Evolutionary conservation across 2,329 filamentous ascomycete species (phyloP), one percentile per base, ranked within the genome.

Genomic region (Penicillium sp.): DNA sequence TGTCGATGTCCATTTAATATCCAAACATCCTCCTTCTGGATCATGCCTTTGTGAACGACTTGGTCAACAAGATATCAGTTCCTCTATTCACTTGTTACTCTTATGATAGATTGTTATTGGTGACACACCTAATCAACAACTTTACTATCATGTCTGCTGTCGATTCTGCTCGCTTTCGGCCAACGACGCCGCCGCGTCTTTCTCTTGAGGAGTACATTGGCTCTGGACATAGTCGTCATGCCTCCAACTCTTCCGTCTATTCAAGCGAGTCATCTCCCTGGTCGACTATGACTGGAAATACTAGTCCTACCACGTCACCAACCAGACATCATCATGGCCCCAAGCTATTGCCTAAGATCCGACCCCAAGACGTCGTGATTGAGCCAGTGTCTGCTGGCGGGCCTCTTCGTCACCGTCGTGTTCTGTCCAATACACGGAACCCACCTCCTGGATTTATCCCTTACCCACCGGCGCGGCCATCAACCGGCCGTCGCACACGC

Each of bases 291-390:
- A 89, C 88, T 21, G 81, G 83, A 64, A 81, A 85, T 66, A 89
- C 87, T 53, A 92, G 89, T 13, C 89, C 90, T 53, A 81, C 83
- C 62, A 89, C 89, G 35, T 73, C 71, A 23, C 89, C 90, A 59
- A 84, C 93, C 66, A 84, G 87, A 60, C 88, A 91, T 61, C 88
- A 92, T 77, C 90, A 91, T 52, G 79, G 78, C 21, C 90, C 91
- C 51, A 80, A 91, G 49, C 80, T 96, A 59, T 82, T 96, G 33
- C 91, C 91, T 70, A 94, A 92, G 82, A 93, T 96, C 78, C 85
- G 91, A 60, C 85, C 85, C 41, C 91, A 94, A 77, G 91, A 96
- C 77, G 89, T 93, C 76, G 82, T 88, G 61, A 84, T 91, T 61
- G 85, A 87, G 64, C 83, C 83, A 41, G 79, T 79, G 41, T 79